Evolutionary conservation across 2,329 filamentous ascomycete species (phyloP).

Genomic region (Botrytis medusae): DNA sequence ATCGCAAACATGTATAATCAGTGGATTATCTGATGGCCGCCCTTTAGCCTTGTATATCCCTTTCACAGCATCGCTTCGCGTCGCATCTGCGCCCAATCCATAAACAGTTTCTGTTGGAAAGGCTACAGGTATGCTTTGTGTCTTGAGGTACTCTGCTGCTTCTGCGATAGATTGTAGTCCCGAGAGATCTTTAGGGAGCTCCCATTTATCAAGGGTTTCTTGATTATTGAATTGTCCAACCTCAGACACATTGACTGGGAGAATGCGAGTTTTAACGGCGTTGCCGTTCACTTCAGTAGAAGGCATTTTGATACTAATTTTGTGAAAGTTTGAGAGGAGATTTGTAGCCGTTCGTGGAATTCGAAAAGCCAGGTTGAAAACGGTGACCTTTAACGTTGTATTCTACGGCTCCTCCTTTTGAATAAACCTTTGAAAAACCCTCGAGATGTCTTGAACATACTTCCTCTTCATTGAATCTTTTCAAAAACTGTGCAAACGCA

Average conservation of each 20-base stretch:
- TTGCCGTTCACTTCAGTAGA: conserved; percentile 24
- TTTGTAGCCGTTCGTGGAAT: conserved; percentile 22
- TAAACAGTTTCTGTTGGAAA: conserved; percentile 99
- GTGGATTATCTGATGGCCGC: conserved; percentile 86
- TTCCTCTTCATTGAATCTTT: conserved; percentile 21
- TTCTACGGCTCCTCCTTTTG: conserved; percentile 37
- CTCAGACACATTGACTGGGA: conserved; percentile 28
- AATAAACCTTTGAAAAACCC: conserved; percentile 28
- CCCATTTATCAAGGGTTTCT: conserved; percentile 35
- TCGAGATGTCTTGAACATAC: conserved; percentile 31
- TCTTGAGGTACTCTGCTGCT: conserved; percentile 35
- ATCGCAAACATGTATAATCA: conserved; percentile 90
- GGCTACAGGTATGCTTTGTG: conserved; percentile 64
- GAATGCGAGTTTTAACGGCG: conserved; percentile 31
- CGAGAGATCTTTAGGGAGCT: conserved; percentile 26
- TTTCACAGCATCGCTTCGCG: conserved; percentile 74
- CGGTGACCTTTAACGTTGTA: conserved; percentile 29
- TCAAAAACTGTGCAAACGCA: conserved; percentile 10
- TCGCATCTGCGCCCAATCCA: conserved; percentile 93
- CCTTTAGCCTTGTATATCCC: conserved; percentile 95
- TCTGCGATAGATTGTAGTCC: conserved; percentile 30
- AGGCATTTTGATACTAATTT: conserved; percentile 30
- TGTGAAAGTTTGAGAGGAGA: conserved; percentile 22
- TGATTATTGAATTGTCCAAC: conserved; percentile 34
- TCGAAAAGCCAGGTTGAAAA: conserved; percentile 30